A percentile compares a stretch with the other conserved stretches of the same genome.
Conservation (phyloP, 176 grass and related monocot genomes). For the Hyparrhenia diplandra region DNA sequence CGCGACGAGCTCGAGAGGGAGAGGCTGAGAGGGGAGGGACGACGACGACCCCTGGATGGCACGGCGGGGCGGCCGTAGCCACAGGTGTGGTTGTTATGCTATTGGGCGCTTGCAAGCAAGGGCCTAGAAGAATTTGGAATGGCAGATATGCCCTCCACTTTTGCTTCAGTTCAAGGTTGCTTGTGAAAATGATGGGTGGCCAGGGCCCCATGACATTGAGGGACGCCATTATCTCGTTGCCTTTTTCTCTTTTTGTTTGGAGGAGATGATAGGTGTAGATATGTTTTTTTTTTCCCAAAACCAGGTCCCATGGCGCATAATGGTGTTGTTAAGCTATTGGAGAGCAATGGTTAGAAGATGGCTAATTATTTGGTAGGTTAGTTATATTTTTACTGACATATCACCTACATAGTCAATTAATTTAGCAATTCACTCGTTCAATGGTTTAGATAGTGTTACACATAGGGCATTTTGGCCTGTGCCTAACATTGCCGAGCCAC, state of each 20-base stretch:
- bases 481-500: too few species aligned
- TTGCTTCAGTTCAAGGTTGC: slow-evolving; percentile 2
- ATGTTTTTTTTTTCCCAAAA: slow-evolving; percentile 5
- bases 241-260: slow-evolving; percentile 2
- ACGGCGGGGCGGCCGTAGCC: slow-evolving; percentile 33
- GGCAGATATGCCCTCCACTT: neutral
- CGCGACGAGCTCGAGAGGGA: neutral
- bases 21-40: neutral
- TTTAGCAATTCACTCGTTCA: neutral
- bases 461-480: too few species aligned
- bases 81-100: slow-evolving; percentile 36
- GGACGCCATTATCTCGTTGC: slow-evolving; percentile 2
- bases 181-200: slow-evolving; percentile 21
- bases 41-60: slow-evolving; percentile 8
- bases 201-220: slow-evolving; percentile 16
- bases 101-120: neutral
- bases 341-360: neutral
- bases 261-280: neutral
- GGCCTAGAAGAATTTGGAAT: neutral
- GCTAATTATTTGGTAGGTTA: neutral
- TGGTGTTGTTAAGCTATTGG: neutral
- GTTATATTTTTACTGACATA: too few species aligned
- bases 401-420: neutral
- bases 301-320: neutral
- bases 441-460: too few species aligned